These are phyloP conservation scores for Trichoderma reesei DNA, from an alignment of 495 filamentous ascomycete species.

Conservation along the genomic window DNA sequence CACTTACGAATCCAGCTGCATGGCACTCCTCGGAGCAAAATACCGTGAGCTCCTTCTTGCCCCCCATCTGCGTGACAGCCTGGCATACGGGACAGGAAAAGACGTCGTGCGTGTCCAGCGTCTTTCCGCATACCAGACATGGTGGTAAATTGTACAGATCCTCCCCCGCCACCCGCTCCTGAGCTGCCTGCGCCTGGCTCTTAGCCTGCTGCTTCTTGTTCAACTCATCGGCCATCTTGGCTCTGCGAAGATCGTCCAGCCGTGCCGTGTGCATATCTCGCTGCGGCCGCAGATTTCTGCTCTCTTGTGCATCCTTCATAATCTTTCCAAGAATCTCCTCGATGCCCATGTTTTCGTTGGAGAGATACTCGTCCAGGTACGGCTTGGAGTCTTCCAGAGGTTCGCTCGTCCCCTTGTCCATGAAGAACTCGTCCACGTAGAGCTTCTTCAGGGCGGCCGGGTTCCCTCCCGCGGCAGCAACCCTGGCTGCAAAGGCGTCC, in stretches of 20 bases:
- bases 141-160: slow-evolving; percentile 26
- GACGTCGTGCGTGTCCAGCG: slow-evolving; percentile 19
- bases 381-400: slow-evolving; percentile 21
- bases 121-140: slow-evolving; percentile 28
- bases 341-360: slow-evolving; percentile 20
- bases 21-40: slow-evolving; percentile 38
- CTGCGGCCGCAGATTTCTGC: slow-evolving; percentile 23
- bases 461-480: slow-evolving; percentile 9
- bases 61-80: slow-evolving; percentile 21
- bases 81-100: slow-evolving; percentile 32
- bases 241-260: slow-evolving; percentile 32
- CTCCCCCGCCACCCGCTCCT: slow-evolving; percentile 29
- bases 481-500: slow-evolving; percentile 15
- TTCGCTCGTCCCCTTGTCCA: slow-evolving; percentile 14
- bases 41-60: slow-evolving; percentile 20
- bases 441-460: slow-evolving; percentile 15
- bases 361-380: slow-evolving; percentile 30
- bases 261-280: slow-evolving; percentile 26
- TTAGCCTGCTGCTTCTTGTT: slow-evolving; percentile 8
- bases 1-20: slow-evolving; percentile 32
- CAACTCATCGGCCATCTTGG: slow-evolving; percentile 30
- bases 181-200: slow-evolving; percentile 13
- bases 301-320: slow-evolving; percentile 26
- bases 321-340: slow-evolving; percentile 30
- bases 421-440: slow-evolving; percentile 29